These are phyloP conservation scores for Sporopachydermia cereana DNA, from an alignment of 1,139 yeast species.

Conservation along the genomic window DNA sequence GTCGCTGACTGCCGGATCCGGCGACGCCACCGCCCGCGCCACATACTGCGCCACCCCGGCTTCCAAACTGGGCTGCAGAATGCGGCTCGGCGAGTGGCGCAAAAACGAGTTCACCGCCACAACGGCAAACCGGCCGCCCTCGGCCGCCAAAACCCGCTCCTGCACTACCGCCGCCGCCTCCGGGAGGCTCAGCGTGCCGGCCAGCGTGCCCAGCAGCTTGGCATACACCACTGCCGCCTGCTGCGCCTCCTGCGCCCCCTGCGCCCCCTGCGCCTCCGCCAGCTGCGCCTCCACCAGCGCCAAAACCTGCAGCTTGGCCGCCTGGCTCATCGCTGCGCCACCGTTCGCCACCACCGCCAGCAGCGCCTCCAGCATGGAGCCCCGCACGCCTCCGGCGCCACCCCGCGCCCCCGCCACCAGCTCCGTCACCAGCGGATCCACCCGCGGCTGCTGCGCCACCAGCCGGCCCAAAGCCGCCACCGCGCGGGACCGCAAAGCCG, in stretches of 20 bases:
- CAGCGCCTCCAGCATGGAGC: conserved; percentile 79
- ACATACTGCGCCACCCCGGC: conserved; percentile 39
- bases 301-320: conserved; percentile 58
- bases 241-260: conserved; percentile 12
- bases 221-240: conserved; percentile 53
- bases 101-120: conserved; percentile 71
- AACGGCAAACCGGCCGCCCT: conserved; percentile 46
- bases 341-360: conserved; percentile 74
- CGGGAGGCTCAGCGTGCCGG: conserved; percentile 51
- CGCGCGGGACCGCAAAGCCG: conserved; percentile 69
- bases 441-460: conserved; percentile 83
- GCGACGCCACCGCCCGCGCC: conserved; percentile 33
- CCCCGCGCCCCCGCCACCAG: conserved; percentile 63
- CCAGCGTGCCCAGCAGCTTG: conserved; percentile 62
- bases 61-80: conserved; percentile 39
- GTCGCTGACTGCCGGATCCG: conserved; percentile 52
- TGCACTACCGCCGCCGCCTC: conserved; percentile 55
- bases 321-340: conserved; percentile 65
- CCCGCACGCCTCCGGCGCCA: conserved; percentile 55
- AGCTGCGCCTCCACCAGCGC: conserved; percentile 70
- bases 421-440: conserved; percentile 84
- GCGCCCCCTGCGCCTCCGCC: conserved; percentile 35
- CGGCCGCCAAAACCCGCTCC: conserved; percentile 42
- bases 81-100: conserved; percentile 58
- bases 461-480: conserved; percentile 82